Base-by-base conservation (phyloP, 2,329 filamentous ascomycete genomes). In the Neofusicoccum ribis region DNA sequence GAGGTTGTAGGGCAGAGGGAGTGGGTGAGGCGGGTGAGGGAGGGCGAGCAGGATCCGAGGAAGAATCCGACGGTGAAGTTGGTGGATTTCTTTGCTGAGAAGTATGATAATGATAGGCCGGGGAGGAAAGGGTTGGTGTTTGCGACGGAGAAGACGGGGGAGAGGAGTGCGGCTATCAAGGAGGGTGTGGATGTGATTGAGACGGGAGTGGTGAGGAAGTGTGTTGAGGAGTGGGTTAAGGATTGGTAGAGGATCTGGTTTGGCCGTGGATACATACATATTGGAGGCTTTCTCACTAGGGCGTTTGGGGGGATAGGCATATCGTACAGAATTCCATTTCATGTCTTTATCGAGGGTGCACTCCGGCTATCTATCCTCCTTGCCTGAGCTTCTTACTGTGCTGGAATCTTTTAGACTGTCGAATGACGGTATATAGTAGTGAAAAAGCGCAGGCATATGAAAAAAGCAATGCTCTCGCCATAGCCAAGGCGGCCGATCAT, bases 1-100 rank as follows among this genome's bases (percentile, higher is more conserved):
- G 68, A 70, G 23, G 67, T 65, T 39, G 63, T 72, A n/a, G 69
- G 68, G 15, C 72, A 72, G 64, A 43, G 52, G 27, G 64, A 61
- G 46, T 65, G 54, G 56, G 47, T 63, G 39, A n/a, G 37, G 15
- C 14, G 37, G 3, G 70, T 86, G 7, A 65, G 81, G 3, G 74
- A 74, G 1, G 56, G 58, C 1, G 81, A 85, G 58, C 77, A 76
- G 2, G 83, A 87, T 70, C 81, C 83, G 0, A 66, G 74, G 6
- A 72, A 43, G 36, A 64, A 64, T 50, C 84, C 84, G 11, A 79
- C 82, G 0, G 78, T 85, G 67, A 86, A 85, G 71, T 74, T 86
- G 1, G 66, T 85, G 0, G 83, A 84, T 47, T 87, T 84, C 74
- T 86, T 85, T 65, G 72, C 77, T 3, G 74, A 75, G 2, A 86